phyloP scores from a whole-genome alignment of 306 rosid genomes.

The Pueraria montana region DNA sequence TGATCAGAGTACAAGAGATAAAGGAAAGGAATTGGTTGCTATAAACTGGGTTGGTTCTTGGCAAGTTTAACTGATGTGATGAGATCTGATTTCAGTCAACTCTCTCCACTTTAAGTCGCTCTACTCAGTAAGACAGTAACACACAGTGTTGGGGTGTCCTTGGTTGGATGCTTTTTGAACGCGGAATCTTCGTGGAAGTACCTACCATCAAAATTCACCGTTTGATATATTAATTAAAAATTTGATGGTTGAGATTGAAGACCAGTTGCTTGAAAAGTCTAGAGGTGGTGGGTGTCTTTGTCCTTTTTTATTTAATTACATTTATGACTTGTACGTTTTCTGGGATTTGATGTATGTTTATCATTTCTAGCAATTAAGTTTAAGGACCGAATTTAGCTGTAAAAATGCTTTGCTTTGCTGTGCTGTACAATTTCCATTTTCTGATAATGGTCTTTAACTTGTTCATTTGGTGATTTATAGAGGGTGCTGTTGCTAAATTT shows the following conservation, averaged over 20 bases:
- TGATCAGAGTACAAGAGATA: background rate
- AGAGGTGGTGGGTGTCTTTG: too few relatives aligned
- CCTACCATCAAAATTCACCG: background rate
- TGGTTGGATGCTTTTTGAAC: background rate
- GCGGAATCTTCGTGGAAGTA: background rate
- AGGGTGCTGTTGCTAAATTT: too few relatives aligned
- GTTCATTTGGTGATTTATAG: too few relatives aligned
- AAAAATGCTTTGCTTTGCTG: too few relatives aligned
- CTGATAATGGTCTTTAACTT: too few relatives aligned
- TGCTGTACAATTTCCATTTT: too few relatives aligned
- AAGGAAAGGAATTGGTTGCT: background rate
- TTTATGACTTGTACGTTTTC: too few relatives aligned
- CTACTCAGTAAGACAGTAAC: background rate
- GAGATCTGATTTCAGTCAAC: background rate
- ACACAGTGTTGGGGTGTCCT: background rate
- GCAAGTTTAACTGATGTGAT: background rate
- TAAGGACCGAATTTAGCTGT: too few relatives aligned
- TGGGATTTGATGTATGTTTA: too few relatives aligned
- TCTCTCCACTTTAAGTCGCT: background rate
- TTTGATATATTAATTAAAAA: background rate
- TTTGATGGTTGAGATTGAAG: background rate
- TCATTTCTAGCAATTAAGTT: too few relatives aligned
- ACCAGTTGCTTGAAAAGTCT: too few relatives aligned
- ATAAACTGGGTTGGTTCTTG: background rate
- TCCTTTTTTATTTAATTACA: too few relatives aligned